These are phyloP conservation scores for Thozetella sp. DNA, from an alignment of 495 filamentous ascomycete genomes.

Conservation along the genomic window DNA sequence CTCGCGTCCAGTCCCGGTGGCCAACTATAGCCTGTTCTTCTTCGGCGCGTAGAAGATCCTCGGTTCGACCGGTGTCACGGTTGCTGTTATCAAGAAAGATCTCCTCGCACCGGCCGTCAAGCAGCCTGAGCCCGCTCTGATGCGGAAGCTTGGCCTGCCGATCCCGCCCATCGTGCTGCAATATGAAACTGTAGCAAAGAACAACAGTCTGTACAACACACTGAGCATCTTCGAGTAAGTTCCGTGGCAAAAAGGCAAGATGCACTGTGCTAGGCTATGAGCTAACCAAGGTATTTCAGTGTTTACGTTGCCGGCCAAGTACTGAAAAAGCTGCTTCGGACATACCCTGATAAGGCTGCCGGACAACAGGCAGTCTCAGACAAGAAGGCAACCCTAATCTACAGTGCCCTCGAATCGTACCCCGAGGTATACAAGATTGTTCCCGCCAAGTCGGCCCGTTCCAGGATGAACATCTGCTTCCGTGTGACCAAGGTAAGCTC, in stretches of 20 bases:
- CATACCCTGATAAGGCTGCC: slow-evolving; percentile 64
- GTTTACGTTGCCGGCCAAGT: slow-evolving; percentile 89
- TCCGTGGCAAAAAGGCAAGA: background rate
- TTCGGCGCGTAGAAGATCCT: slow-evolving; percentile 92
- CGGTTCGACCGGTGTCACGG: slow-evolving; percentile 81
- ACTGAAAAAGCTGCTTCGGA: slow-evolving; percentile 64
- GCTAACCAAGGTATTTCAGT: slow-evolving; percentile 26
- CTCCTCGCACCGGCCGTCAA: slow-evolving; percentile 66
- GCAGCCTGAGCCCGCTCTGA: slow-evolving; percentile 59
- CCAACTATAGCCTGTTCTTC: slow-evolving; percentile 73
- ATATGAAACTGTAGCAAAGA: slow-evolving; percentile 80
- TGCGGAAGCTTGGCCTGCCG: slow-evolving; percentile 76
- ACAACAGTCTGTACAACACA: slow-evolving; percentile 93
- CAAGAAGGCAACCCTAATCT: slow-evolving; percentile 74
- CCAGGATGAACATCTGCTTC: slow-evolving; percentile 93
- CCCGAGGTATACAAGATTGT: slow-evolving; percentile 72
- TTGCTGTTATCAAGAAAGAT: slow-evolving; percentile 77
- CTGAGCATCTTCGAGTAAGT: slow-evolving; percentile 83
- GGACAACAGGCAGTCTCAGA: slow-evolving; percentile 71
- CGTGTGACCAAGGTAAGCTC: slow-evolving; percentile 55
- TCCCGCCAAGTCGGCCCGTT: slow-evolving; percentile 70
- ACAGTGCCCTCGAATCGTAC: slow-evolving; percentile 72
- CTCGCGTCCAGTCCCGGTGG: slow-evolving; percentile 65
- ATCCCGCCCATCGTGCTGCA: slow-evolving; percentile 77
- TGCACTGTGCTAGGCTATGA: background rate